These are phyloP conservation scores for Mycena capillaripes DNA, from an alignment of 768 basidiomycete species.

Conservation along the genomic window DNA sequence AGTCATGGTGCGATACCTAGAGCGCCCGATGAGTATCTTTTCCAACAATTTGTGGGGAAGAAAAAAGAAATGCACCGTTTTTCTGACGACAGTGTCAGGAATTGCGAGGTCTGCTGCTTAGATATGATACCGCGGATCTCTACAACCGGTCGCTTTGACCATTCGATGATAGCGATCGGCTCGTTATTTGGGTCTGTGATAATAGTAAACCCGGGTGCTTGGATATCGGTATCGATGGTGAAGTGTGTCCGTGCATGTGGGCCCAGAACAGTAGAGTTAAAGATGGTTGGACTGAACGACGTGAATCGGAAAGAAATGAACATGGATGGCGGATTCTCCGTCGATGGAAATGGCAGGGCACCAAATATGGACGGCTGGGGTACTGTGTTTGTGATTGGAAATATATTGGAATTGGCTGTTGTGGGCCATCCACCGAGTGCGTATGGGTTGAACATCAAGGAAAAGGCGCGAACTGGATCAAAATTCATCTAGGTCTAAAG, in stretches of 20 bases:
- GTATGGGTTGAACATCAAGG: conserved; percentile 1
- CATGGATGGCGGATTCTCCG: background rate
- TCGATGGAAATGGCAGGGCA: background rate
- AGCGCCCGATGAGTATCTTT: background rate
- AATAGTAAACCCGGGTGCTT: background rate
- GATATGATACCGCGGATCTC: background rate
- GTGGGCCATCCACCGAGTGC: background rate
- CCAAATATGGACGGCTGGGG: background rate
- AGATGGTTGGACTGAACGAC: background rate
- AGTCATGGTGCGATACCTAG: background rate
- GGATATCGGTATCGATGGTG: background rate
- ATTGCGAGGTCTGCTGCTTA: background rate
- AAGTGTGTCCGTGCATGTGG: background rate
- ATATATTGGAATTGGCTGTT: background rate
- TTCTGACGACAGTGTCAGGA: background rate
- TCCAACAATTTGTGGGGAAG: background rate
- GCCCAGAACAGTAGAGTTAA: background rate
- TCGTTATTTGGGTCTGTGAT: background rate
- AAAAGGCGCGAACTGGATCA: background rate
- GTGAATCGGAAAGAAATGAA: conserved; percentile 2
- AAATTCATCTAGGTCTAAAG: background rate
- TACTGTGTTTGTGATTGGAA: background rate
- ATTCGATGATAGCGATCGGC: background rate
- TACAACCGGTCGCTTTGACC: background rate
- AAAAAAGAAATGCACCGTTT: background rate